phyloP scores from a whole-genome alignment of 768 basidiomycete species.

The Saitozyma podzolica region DNA sequence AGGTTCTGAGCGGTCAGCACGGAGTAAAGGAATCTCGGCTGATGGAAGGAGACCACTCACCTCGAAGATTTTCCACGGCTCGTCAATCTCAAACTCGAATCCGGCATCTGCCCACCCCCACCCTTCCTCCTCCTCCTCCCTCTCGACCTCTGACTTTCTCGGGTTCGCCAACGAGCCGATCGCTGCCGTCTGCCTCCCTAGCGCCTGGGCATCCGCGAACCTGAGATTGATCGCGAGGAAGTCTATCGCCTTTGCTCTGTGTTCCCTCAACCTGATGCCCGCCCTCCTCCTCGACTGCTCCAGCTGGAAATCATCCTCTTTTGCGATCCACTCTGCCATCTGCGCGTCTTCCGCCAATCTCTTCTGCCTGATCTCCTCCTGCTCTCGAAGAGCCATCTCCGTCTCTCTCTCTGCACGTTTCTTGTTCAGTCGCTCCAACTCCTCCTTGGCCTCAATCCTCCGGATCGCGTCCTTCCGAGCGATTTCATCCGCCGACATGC shows the following conservation, averaged over 20 bases:
- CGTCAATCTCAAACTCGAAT: constrained; percentile 95
- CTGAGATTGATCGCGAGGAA: constrained; percentile 93
- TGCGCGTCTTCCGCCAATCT: constrained; percentile 89
- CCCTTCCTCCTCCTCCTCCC: constrained; percentile 67
- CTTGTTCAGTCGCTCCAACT: constrained; percentile 84
- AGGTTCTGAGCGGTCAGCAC: constrained; percentile 64
- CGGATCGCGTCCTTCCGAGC: constrained; percentile 75
- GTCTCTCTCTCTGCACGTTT: constrained; percentile 89
- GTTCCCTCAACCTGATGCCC: constrained; percentile 90
- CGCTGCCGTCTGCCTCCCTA: constrained; percentile 33
- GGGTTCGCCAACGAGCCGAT: constrained; percentile 42
- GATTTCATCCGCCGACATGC: constrained; percentile 74
- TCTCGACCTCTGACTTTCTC: constrained; percentile 55
- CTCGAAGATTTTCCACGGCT: constrained; percentile 96
- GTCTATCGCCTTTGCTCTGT: constrained; percentile 97
- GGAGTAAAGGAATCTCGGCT: neutral
- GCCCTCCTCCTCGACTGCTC: constrained; percentile 89
- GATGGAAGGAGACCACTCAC: constrained; percentile 57
- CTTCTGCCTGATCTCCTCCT: constrained; percentile 86
- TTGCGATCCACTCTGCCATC: constrained; percentile 97
- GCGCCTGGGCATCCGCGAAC: constrained; percentile 65
- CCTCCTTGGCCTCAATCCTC: constrained; percentile 88
- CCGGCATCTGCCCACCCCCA: constrained; percentile 76
- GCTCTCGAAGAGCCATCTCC: constrained; percentile 81
- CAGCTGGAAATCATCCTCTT: constrained; percentile 95